These are phyloP conservation scores for Clonostachys chloroleuca DNA, from an alignment of 2,329 filamentous ascomycete genomes.

Conservation along the genomic window DNA sequence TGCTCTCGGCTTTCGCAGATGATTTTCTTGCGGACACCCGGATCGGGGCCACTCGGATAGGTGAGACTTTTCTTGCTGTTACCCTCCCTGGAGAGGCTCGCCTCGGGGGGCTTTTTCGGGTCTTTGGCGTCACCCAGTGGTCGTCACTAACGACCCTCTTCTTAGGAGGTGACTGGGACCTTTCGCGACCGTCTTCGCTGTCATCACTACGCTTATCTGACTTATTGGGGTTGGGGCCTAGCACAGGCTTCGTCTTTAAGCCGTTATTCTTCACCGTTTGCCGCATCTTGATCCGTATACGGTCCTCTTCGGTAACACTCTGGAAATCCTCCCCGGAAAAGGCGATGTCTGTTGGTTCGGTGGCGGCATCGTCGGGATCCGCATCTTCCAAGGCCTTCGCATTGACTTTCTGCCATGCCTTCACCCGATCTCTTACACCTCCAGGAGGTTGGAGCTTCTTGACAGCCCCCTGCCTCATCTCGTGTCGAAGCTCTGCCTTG, in stretches of 20 bases:
- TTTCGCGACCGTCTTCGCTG: conserved; percentile 17
- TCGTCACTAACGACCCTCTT: conserved; percentile 92
- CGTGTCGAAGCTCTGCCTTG: conserved; percentile 44
- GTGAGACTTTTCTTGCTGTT: conserved; percentile 32
- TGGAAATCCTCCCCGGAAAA: conserved; percentile 49
- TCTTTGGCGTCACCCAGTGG: conserved; percentile 71
- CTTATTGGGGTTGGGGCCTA: conserved; percentile 2
- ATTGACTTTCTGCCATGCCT: conserved; percentile 78
- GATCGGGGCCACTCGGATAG: conserved; percentile 15
- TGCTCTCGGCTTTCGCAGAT: neutral
- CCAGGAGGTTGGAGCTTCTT: conserved; percentile 57
- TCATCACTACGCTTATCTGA: conserved; percentile 18
- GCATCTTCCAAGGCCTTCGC: conserved; percentile 48
- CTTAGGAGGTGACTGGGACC: conserved; percentile 62
- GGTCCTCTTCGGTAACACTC: conserved; percentile 58
- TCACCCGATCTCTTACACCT: conserved; percentile 74
- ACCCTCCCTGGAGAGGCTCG: conserved; percentile 39
- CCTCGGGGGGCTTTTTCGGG: conserved; percentile 43
- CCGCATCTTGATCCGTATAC: conserved; percentile 50
- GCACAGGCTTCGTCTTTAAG: conserved; percentile 13
- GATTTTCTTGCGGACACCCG: neutral
- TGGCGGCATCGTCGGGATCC: conserved; percentile 42
- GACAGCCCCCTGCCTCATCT: conserved; percentile 55
- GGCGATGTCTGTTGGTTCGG: conserved; percentile 57
- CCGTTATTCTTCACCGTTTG: conserved; percentile 34